A percentile compares a stretch with the other conserved stretches of the same genome.
Evolutionary conservation across 2,329 filamentous ascomycete species (phyloP).

Genomic region (Epichloe sp.): DNA sequence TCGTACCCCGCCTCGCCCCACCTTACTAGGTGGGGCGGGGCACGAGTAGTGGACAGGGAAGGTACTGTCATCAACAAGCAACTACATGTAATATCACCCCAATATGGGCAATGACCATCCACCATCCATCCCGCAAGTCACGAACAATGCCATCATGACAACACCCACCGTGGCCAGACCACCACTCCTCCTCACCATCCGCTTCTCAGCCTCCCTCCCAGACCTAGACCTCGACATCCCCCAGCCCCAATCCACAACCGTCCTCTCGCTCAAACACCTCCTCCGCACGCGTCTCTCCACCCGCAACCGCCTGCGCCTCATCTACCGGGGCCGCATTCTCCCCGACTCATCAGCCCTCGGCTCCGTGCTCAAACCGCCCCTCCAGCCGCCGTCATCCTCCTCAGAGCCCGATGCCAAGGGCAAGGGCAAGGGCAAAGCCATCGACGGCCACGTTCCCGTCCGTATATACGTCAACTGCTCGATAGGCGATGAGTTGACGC

Average conservation of each 20-base stretch:
- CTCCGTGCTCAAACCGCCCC: constrained; percentile 51
- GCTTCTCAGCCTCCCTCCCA: constrained; percentile 75
- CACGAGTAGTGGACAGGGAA: too few relatives aligned
- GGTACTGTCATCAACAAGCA: too few relatives aligned
- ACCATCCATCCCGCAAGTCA: neutral
- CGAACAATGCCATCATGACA: constrained; percentile 7
- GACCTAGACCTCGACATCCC: constrained; percentile 69
- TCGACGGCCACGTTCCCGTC: constrained; percentile 17
- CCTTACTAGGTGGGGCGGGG: too few relatives aligned
- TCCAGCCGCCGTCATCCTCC: constrained; percentile 37
- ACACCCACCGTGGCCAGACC: constrained; percentile 8
- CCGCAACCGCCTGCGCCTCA: constrained; percentile 67
- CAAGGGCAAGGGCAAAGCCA: constrained; percentile 60
- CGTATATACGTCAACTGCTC: constrained; percentile 88
- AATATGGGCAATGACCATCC: too few relatives aligned
- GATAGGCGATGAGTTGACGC: constrained; percentile 61
- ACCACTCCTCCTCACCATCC: constrained; percentile 66
- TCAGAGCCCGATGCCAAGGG: constrained; percentile 31
- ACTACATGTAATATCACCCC: too few relatives aligned
- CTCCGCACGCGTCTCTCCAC: constrained; percentile 63
- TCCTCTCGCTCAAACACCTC: constrained; percentile 66
- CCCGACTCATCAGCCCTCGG: constrained; percentile 58
- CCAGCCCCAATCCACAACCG: constrained; percentile 53
- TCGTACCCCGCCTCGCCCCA: too few relatives aligned
- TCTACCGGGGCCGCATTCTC: constrained; percentile 79